Conservation (phyloP, 2,329 filamentous ascomycete species). For the Colletotrichum shisoi region DNA sequence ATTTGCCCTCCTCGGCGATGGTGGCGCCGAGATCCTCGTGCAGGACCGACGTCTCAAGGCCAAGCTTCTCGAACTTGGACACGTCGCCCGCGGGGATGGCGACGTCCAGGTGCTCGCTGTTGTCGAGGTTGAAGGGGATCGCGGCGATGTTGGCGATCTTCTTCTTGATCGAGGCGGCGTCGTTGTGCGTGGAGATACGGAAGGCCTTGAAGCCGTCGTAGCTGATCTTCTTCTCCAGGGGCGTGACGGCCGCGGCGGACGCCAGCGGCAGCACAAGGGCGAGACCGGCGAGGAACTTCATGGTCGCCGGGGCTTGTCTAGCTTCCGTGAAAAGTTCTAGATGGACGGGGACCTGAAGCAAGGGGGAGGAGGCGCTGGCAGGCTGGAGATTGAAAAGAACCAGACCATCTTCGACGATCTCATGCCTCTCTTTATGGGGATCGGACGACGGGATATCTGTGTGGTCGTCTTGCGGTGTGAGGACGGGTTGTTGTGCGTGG, state of each 20-base stretch:
- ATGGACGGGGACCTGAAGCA: no score
- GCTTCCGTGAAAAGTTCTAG: no score
- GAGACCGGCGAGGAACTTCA: slow-evolving; percentile 37
- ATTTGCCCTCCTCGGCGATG: slow-evolving; percentile 40
- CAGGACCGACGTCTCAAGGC: slow-evolving; percentile 40
- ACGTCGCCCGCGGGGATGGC: slow-evolving; percentile 43
- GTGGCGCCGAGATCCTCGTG: slow-evolving; percentile 42
- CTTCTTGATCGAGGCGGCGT: slow-evolving; percentile 48
- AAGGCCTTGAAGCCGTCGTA: slow-evolving; percentile 53
- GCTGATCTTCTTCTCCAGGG: slow-evolving; percentile 39
- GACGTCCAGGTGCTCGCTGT: slow-evolving; percentile 41
- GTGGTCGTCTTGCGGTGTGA: no score
- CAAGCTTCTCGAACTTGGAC: slow-evolving; percentile 42
- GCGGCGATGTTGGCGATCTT: slow-evolving; percentile 44
- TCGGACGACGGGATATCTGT: neutral
- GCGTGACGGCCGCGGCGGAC: slow-evolving; percentile 24
- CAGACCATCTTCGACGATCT: neutral
- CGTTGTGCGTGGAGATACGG: slow-evolving; percentile 55
- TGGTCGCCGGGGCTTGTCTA: neutral
- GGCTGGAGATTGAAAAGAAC: neutral
- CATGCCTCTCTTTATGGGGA: slow-evolving; percentile 16
- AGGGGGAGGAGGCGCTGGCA: neutral
- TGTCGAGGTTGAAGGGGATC: slow-evolving; percentile 37
- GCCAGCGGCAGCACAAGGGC: slow-evolving; percentile 32
- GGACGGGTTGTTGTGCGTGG: neutral